A percentile compares a stretch with the other conserved stretches of the same genome.
phyloP scores from a whole-genome alignment of 2,329 filamentous ascomycete species.

The Dactylellina haptotyla region DNA sequence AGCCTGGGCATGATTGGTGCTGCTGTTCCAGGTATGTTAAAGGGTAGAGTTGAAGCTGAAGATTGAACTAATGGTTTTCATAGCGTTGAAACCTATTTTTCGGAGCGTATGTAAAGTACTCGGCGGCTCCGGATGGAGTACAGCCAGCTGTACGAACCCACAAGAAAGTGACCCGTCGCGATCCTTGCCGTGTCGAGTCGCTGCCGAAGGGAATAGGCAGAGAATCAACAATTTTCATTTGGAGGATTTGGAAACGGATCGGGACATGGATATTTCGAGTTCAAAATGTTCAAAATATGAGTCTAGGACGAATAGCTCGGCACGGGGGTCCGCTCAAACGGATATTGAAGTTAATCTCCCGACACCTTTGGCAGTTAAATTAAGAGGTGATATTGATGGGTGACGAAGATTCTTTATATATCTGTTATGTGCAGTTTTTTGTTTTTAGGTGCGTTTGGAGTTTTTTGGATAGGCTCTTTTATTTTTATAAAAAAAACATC shows the following conservation, averaged over 20 bases:
- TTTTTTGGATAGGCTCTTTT: no score
- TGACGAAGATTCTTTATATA: no score
- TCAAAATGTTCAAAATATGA: slow-evolving; percentile 11
- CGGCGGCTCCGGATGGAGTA: not conserved
- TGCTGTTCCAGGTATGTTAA: slow-evolving; percentile 43
- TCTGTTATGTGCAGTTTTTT: no score
- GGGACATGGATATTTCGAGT: not conserved
- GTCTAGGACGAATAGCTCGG: slow-evolving; percentile 14
- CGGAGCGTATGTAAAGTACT: slow-evolving; percentile 13
- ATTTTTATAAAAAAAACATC: no score
- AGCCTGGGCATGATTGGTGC: slow-evolving; percentile 46
- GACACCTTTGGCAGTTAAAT: not conserved
- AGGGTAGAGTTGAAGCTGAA: not conserved
- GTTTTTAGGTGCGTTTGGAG: no score
- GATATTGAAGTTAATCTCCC: not conserved
- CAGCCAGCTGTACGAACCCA: slow-evolving; percentile 8
- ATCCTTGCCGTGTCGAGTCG: slow-evolving; percentile 8
- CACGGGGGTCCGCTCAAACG: slow-evolving; percentile 1
- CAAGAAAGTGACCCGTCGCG: slow-evolving; percentile 5
- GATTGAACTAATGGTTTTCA: not conserved
- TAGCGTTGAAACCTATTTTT: slow-evolving; percentile 40
- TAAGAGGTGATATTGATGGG: not conserved
- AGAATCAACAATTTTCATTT: slow-evolving; percentile 10
- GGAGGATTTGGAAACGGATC: not conserved
- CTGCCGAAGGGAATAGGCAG: slow-evolving; percentile 5